Evolutionary conservation across 345 rosid species (phyloP).

Genomic region (Bruguiera sexangula): DNA sequence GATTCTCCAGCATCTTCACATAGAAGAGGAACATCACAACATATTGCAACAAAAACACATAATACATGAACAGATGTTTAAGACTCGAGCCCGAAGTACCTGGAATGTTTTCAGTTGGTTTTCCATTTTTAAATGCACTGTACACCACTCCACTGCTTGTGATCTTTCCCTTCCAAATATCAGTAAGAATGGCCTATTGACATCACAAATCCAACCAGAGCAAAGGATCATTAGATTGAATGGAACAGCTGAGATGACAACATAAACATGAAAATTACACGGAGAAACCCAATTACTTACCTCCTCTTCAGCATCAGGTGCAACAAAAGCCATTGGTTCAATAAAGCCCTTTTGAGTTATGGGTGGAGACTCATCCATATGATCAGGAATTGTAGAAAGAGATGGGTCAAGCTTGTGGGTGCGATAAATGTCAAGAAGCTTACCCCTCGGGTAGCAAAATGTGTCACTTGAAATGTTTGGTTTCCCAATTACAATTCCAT

Average conservation of each 20-base stretch:
- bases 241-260: background rate
- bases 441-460: constrained; percentile 29
- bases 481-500: background rate
- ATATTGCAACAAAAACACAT: constrained; percentile 5
- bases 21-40: constrained; percentile 9
- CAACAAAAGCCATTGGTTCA: constrained; percentile 27
- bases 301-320: constrained; percentile 20
- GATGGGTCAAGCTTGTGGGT: background rate
- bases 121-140: background rate
- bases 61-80: background rate
- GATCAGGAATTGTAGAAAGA: constrained; percentile 5
- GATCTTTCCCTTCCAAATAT: constrained; percentile 26
- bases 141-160: constrained; percentile 9
- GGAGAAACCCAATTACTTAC: constrained; percentile 1
- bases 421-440: constrained; percentile 30
- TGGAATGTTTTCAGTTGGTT: constrained; percentile 17
- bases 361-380: constrained; percentile 13
- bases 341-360: constrained; percentile 13
- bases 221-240: background rate
- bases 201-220: background rate
- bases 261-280: background rate
- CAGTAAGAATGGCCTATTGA: constrained; percentile 13
- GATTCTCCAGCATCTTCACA: constrained; percentile 29
- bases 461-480: background rate
- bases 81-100: background rate